phyloP scores from a whole-genome alignment of 2,329 filamentous ascomycete genomes.

The Trichophyton verrucosum region DNA sequence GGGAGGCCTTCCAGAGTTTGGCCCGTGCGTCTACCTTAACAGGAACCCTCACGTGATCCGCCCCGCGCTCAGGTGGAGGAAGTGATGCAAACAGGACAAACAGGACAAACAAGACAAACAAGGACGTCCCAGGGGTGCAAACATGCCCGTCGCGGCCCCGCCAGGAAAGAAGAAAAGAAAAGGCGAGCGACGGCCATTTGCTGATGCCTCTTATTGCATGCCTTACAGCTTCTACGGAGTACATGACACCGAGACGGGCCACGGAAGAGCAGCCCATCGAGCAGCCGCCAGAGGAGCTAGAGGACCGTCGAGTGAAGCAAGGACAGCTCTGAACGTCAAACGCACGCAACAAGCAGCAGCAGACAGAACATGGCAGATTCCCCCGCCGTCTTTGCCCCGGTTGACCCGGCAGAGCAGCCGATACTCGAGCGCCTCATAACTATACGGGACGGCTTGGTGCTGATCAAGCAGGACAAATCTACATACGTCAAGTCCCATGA shows the following conservation, averaged over 20 bases:
- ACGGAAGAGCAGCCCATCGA: not conserved
- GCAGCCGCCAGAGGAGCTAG: not conserved
- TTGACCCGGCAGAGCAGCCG: constrained; percentile 52
- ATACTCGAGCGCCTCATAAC: constrained; percentile 49
- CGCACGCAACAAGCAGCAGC: no score
- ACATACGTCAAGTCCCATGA: constrained; percentile 56
- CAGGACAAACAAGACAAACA: not conserved
- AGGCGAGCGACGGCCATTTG: not conserved
- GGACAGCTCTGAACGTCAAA: not conserved
- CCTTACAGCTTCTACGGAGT: not conserved
- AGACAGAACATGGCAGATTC: constrained; percentile 35
- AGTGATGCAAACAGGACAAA: not conserved
- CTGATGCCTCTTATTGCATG: not conserved
- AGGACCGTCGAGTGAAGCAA: no score
- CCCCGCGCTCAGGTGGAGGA: not conserved
- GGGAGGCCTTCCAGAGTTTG: not conserved
- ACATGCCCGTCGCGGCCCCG: not conserved
- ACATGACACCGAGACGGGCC: not conserved
- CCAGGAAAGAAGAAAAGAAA: constrained; percentile 1
- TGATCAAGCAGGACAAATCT: constrained; percentile 52
- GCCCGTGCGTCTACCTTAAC: constrained; percentile 16
- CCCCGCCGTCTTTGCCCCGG: constrained; percentile 45
- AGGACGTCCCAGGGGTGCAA: not conserved
- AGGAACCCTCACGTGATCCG: constrained; percentile 4
- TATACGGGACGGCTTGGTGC: constrained; percentile 47